phyloP scores from a whole-genome alignment of 306 rosid species.

The Amphicarpaea edgeworthii region DNA sequence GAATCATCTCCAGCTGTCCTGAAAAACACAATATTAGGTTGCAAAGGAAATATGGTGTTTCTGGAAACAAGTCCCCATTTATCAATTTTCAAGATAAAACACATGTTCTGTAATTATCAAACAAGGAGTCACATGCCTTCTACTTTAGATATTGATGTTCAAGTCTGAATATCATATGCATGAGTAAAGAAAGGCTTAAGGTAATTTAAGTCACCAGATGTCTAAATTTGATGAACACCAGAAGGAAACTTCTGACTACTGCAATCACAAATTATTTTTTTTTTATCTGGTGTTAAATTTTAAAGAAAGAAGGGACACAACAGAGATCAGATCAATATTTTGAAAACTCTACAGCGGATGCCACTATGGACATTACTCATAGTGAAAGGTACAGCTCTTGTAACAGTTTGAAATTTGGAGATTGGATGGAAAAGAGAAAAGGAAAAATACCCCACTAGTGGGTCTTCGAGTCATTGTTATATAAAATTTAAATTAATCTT shows the following conservation, averaged over 20 bases:
- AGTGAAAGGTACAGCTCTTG: neutral
- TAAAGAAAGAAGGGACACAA: neutral
- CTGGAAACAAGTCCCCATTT: neutral
- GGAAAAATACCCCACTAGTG: neutral
- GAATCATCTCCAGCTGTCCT: constrained; percentile 65
- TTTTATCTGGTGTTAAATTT: neutral
- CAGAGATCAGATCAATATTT: neutral
- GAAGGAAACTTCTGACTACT: neutral
- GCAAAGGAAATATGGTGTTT: constrained; percentile 27
- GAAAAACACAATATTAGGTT: constrained; percentile 32
- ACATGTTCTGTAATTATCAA: constrained; percentile 26
- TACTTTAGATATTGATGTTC: constrained; percentile 29
- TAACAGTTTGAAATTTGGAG: neutral
- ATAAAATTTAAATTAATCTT: neutral
- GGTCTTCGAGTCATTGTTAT: neutral
- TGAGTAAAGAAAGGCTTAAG: constrained; percentile 8
- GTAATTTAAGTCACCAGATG: neutral
- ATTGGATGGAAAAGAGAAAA: neutral
- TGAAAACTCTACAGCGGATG: neutral
- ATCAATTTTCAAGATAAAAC: constrained; percentile 20
- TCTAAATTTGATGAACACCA: neutral
- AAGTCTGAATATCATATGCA: constrained; percentile 11
- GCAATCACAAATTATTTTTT: too few species aligned
- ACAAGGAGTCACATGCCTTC: constrained; percentile 12
- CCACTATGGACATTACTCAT: neutral